phyloP scores from a whole-genome alignment of 768 basidiomycete genomes.

The Termitomyces bulborhizus region DNA sequence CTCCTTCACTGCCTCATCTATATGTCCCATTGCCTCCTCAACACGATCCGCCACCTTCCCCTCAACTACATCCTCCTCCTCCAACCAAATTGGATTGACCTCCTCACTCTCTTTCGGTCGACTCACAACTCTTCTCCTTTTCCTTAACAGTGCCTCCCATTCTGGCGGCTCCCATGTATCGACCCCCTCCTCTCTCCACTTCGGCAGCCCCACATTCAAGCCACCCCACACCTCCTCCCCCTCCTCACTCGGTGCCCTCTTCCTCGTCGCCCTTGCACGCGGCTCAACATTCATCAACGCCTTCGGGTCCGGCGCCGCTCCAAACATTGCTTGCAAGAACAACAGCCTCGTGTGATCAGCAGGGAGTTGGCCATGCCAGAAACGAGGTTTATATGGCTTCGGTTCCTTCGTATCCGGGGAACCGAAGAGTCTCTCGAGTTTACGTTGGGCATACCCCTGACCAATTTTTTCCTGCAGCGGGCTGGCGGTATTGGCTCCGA shows the following conservation, averaged over 20 bases:
- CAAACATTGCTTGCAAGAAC: constrained; percentile 52
- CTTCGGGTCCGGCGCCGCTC: constrained; percentile 31
- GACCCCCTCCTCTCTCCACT: constrained; percentile 6
- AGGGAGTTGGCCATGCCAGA: constrained; percentile 17
- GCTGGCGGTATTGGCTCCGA: neutral
- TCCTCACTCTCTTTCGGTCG: neutral
- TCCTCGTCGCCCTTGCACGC: constrained; percentile 21
- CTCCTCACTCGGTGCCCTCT: neutral
- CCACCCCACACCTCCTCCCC: constrained; percentile 5
- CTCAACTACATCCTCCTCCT: neutral
- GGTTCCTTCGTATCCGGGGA: neutral
- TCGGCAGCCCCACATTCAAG: constrained; percentile 4
- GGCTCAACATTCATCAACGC: constrained; percentile 23
- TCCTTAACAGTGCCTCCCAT: constrained; percentile 3
- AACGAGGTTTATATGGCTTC: constrained; percentile 13
- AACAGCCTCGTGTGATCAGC: constrained; percentile 19
- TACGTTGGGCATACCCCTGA: neutral
- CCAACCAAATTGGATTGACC: constrained; percentile 1
- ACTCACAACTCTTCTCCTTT: constrained; percentile 4
- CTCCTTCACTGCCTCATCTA: neutral
- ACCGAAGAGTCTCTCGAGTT: neutral
- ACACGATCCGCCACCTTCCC: neutral
- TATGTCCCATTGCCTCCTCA: neutral
- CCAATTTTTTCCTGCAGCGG: neutral
- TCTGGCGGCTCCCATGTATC: constrained; percentile 3